Conservation (phyloP, 192 early-diverging fungal genomes). For the Mortierella antarctica region DNA sequence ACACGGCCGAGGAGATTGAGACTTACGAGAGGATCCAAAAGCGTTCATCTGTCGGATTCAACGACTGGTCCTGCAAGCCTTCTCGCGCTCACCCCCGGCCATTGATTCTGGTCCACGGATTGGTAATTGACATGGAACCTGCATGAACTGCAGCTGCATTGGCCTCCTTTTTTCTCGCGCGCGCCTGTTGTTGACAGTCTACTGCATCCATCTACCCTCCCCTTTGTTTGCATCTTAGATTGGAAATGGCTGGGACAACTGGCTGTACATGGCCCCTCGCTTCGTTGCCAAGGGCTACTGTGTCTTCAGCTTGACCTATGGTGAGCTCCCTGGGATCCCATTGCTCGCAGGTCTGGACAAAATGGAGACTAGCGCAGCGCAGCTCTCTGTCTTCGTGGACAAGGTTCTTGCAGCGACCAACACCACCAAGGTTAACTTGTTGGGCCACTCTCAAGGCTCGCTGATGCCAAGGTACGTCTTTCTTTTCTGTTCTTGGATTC, state of each 20-base stretch:
- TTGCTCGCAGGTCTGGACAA: conserved; percentile 33
- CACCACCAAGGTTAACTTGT: conserved; percentile 39
- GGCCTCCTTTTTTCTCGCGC: neutral
- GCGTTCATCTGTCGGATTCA: conserved; percentile 27
- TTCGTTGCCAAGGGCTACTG: conserved; percentile 38
- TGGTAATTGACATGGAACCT: conserved; percentile 9
- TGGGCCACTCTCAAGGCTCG: conserved; percentile 40
- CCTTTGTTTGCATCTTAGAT: conserved; percentile 1
- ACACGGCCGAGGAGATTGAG: conserved; percentile 32
- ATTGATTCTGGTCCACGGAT: conserved; percentile 39
- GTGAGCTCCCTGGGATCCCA: conserved; percentile 11
- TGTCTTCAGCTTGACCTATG: conserved; percentile 39
- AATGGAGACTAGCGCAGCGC: conserved; percentile 31
- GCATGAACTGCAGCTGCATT: no score
- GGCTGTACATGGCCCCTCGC: conserved; percentile 30
- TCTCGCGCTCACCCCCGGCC: conserved; percentile 13
- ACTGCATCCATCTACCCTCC: neutral
- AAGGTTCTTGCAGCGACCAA: conserved; percentile 40
- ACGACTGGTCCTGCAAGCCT: conserved; percentile 49
- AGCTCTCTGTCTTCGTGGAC: conserved; percentile 41
- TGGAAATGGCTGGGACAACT: conserved; percentile 41
- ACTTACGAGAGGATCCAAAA: conserved; percentile 24
- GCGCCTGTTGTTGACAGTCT: neutral
- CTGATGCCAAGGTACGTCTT: conserved; percentile 26
- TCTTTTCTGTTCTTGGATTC: no score